Base-by-base conservation (phyloP, 768 basidiomycete species). In the Ramaria sp. region DNA sequence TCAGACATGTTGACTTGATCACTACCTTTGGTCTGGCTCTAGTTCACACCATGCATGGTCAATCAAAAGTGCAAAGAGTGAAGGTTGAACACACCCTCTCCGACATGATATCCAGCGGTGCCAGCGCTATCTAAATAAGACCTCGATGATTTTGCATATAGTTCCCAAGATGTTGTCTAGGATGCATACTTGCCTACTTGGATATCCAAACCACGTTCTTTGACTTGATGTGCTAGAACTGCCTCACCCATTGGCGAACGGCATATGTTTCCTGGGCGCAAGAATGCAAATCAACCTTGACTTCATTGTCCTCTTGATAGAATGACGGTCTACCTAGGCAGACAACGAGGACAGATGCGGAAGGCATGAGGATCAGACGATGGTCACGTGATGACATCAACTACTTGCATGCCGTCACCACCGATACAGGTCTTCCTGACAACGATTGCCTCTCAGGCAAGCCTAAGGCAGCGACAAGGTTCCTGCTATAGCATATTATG, bases 161-260 rank as follows among this genome's bases (percentile, higher is more conserved):
- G 9, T 12, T 20, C n/a, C 4, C 31, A 50, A 11, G 27, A 22
- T n/a, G 34, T 15, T 45, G 37, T 17, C 50, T 31, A 22, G 48
- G 46, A 1, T 2, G 9, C 10, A 68, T 69, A 50, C 65, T 66
- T 68, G 41, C 70, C 70, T 31, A 93, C 86, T 12, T 68, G 64
- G 59, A 93, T 75, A 50, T 84, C 77, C 41, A 89, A 64, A 12
- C 81, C 81, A 34, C 87, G 81, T 63, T 82, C 76, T 50, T 74
- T 70, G 9, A 86, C 88, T 57, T 82, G 77, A 54, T 89, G 76
- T 59, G 72, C 75, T 31, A 94, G 75, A 22, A 94, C 88, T 1
- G 91, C 92, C 71, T 93, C 90, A 31, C 91, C 92, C 82, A 95
- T 90, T 0, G 92, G 91, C 22, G 89, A 91, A 34, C 92, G 84